phyloP scores from a whole-genome alignment of 257 asterid species.

The Rauvolfia tetraphylla region DNA sequence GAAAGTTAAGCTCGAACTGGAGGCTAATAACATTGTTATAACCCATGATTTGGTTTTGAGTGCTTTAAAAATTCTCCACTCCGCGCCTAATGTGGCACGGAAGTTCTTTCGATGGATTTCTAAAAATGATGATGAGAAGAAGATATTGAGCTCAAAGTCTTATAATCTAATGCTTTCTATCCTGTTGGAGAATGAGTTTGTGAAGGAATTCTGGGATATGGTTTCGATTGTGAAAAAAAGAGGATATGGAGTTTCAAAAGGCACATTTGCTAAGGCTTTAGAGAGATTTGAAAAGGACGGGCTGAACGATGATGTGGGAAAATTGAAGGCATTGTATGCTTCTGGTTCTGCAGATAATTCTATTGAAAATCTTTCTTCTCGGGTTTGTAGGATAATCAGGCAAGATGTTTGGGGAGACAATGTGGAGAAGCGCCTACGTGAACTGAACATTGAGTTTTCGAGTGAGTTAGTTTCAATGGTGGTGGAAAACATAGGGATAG shows the following conservation, averaged over 20 bases:
- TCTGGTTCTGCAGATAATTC: conserved; percentile 40
- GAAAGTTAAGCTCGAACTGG: conserved; percentile 55
- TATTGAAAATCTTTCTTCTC: conserved; percentile 24
- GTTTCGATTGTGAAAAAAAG: conserved; percentile 51
- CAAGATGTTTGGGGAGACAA: conserved; percentile 68
- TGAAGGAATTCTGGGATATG: conserved; percentile 59
- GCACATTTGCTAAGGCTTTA: conserved; percentile 33
- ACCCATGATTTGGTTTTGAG: conserved; percentile 58
- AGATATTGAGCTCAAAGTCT: conserved; percentile 64
- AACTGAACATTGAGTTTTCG: conserved; percentile 45
- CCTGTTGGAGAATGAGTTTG: conserved; percentile 50
- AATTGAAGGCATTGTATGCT: conserved; percentile 50
- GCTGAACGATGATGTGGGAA: conserved; percentile 46
- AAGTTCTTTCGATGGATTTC: conserved; percentile 67
- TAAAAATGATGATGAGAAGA: conserved; percentile 34
- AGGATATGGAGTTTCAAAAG: conserved; percentile 58
- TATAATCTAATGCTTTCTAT: conserved; percentile 61
- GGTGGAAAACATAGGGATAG: conserved; percentile 45
- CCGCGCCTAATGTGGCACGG: conserved; percentile 46
- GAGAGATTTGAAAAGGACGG: conserved; percentile 56
- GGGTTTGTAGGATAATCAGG: conserved; percentile 46
- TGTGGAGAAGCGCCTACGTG: conserved; percentile 55
- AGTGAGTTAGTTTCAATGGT: conserved; percentile 52
- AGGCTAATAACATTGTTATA: conserved; percentile 35
- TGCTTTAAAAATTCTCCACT: conserved; percentile 34